Evolutionary conservation across 2,329 filamentous ascomycete genomes (phyloP), one percentile per base, ranked within the genome.

Genomic region (Epichloe bromicola): DNA sequence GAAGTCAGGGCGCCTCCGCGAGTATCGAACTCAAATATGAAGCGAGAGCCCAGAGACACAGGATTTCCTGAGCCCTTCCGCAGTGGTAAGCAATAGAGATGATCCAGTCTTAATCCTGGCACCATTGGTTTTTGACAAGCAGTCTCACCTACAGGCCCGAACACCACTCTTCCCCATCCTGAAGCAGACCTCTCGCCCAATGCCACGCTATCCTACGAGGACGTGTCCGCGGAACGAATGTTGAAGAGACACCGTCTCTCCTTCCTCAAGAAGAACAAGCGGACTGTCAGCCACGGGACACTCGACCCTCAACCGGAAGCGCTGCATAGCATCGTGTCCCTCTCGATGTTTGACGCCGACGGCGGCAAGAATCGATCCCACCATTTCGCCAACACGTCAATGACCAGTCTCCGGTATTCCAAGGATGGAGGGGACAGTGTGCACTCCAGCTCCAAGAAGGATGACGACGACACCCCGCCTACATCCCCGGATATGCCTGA

Each of bases 161-260:
- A 81, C 58, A 84, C 80, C 14, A 80, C 79, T 2, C 68, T 79
- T 15, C 77, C 76, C 19, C 79, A 83, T 54, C 80, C 80, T 20
- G 78, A 81, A 17, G 80, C 80, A 52, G 73, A 81, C 57, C 70
- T 77, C 6, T 75, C 73, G 14, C 73, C 74, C 46, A 71, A 78
- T 54, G 80, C 79, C 43, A 73, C 68, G 58, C 78, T 84, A 53
- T 73, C 72, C 39, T 71, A 75, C 50, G 72, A 75, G 49, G 77
- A 82, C 55, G 64, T 79, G 43, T 68, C 72, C 49, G 64, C 72
- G 1, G 63, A 65, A 23, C 67, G 65, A 46, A 67, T 69, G 34
- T 58, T 73, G 41, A 62, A 66, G 37, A 69, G 74, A 43, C 68
- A 72, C 40, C 69, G 70, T 43, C 70, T 69, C 26, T 71, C 71